These are phyloP conservation scores for Cytospora leucostoma DNA, from an alignment of 2,329 filamentous ascomycete genomes.

Conservation along the genomic window DNA sequence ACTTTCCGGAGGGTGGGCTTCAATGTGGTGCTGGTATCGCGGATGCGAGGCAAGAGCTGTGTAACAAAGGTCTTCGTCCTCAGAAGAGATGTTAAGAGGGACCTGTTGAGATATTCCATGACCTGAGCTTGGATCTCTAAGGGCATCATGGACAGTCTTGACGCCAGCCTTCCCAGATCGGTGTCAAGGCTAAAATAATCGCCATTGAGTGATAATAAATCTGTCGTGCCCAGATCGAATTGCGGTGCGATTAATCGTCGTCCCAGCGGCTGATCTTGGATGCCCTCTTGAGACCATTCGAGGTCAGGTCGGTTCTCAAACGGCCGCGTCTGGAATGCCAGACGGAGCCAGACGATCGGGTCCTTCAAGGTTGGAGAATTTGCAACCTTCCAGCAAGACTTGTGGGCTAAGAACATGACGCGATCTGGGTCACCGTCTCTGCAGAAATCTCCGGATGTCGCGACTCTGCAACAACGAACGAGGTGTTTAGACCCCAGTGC, in stretches of 20 bases:
- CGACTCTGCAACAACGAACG: no score
- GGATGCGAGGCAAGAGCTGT: constrained; percentile 2
- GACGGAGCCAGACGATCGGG: background rate
- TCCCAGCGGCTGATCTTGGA: no score
- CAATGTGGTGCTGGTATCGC: background rate
- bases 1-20: background rate
- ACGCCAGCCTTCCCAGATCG: constrained; percentile 1
- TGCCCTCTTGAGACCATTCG: no score
- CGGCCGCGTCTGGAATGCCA: constrained; percentile 10
- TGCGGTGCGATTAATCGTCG: no score
- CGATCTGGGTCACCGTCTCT: no score
- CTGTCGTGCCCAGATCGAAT: background rate
- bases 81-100: constrained; percentile 1
- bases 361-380: constrained; percentile 2
- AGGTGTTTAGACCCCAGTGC: no score
- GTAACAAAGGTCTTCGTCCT: background rate
- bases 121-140: constrained; percentile 6
- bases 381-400: constrained; percentile 9
- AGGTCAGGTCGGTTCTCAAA: constrained; percentile 5
- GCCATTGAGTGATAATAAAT: background rate
- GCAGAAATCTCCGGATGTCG: no score
- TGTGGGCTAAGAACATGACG: constrained; percentile 18
- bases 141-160: background rate
- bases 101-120: background rate
- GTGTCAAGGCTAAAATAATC: background rate